Base-by-base conservation (phyloP, 1,139 yeast genomes). In the Magnusiomyces suaveolens region DNA sequence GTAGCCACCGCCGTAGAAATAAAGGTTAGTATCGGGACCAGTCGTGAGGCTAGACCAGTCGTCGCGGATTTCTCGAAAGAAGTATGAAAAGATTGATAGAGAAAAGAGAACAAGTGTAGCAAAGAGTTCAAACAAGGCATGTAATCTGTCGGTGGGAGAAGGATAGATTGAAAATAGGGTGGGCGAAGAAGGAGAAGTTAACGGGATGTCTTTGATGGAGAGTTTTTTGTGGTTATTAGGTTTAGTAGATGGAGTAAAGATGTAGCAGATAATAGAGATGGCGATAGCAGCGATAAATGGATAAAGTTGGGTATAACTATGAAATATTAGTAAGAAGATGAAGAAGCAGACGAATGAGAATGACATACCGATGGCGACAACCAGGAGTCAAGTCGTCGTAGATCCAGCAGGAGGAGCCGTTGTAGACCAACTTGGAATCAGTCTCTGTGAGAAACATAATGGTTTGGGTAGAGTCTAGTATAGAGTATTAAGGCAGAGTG, bases 1-100 rank as follows among this genome's bases (percentile, higher is more conserved):
- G 8, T 23, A 38, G 25, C 36, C 32, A n/a, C 48, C 48, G 23
- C 36, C 48, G 21, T 48, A 60, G 61, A 20, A 60, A 56, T 14
- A 60, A 60, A 2, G 60, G 44, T 41, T 6, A 41, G 25, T 18
- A 41, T 8, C 8, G 6, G 44, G 43, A 16, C 43, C 43, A 14
- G 43, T 12, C 8, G 43, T 38, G 8, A 10, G 8, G 43, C 54
- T 55, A 18, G 60, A 53, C 71, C 75, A 75, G 61, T 80, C 82
- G 6, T 66, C 60, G 10, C 66, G 60, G 43, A 78, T 68, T n/a
- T 64, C 69, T 1, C 71, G 62, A 52, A 75, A 63, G 53, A 72
- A 60, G 51, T 72, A 53, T 56, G 84, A 66, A 52, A 75, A 60
- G 0, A 72, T 18, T 8, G 62, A 52, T 32, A 63, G 53, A 6